Base-by-base conservation (phyloP, 495 filamentous ascomycete species). In the Clohesyomyces aquaticus region DNA sequence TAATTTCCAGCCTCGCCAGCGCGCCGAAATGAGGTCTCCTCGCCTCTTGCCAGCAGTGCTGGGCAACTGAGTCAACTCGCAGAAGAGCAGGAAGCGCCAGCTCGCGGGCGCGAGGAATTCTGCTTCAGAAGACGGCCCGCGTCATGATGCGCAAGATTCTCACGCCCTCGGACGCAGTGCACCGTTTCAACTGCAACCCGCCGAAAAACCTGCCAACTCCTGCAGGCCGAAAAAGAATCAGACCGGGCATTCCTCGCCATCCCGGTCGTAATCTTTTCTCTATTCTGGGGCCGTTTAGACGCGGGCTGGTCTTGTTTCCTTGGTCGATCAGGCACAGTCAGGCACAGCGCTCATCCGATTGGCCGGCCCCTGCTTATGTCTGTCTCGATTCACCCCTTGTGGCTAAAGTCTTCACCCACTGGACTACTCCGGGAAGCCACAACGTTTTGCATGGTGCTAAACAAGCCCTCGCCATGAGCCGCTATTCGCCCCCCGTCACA, bases 1-100 rank as follows among this genome's bases (percentile, higher is more conserved):
- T 19, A 62, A 57, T 51, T 55, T 56, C 57, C 51, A 67, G 64
- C 64, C 64, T 67, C 58, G 51, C 52, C 63, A 50, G 54, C 47
- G 45, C 19, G 22, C 46, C 29, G 45, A 32, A 52, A 41, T 16
- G 19, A 27, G 29, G 47, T 38, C 32, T 38, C 14, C 6, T 38
- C 32, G 32, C 32, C 32, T 38, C 32, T n/a, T n/a, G n/a, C n/a
- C n/a, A n/a, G n/a, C n/a, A n/a, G n/a, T n/a, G n/a, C n/a, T n/a
- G n/a, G n/a, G n/a, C n/a, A n/a, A n/a, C n/a, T n/a, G n/a, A n/a
- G n/a, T n/a, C n/a, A n/a, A n/a, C n/a, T n/a, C n/a, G n/a, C n/a
- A n/a, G n/a, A n/a, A n/a, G n/a, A n/a, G n/a, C n/a, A n/a, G n/a
- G n/a, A n/a, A n/a, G n/a, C n/a, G n/a, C n/a, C n/a, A n/a, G n/a